phyloP scores from a whole-genome alignment of 2,329 filamentous ascomycete species.

The Cordyceps cateniannulata region DNA sequence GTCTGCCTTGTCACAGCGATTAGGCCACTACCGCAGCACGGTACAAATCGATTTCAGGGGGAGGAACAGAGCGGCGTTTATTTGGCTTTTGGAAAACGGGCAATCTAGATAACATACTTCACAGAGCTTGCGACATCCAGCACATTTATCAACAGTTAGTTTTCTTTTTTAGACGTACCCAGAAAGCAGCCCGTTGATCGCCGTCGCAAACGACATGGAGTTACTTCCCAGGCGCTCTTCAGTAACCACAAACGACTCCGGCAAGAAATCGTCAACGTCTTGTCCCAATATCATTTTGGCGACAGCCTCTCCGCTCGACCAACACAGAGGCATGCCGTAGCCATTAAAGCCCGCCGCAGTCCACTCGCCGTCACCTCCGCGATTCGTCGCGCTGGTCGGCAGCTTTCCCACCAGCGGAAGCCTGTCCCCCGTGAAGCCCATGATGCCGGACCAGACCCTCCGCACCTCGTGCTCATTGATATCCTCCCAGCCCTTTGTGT shows the following conservation, averaged over 20 bases:
- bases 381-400: slow-evolving; percentile 21
- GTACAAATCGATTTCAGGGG: no score
- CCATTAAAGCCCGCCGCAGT: slow-evolving; percentile 41
- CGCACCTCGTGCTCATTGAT: slow-evolving; percentile 20
- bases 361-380: slow-evolving; percentile 33
- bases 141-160: neutral
- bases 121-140: no score
- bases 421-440: slow-evolving; percentile 38
- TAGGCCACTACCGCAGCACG: no score
- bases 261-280: slow-evolving; percentile 18
- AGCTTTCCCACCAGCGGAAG: slow-evolving; percentile 42
- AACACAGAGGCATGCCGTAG: slow-evolving; percentile 45
- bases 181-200: neutral
- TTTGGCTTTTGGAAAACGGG: no score
- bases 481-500: slow-evolving; percentile 24
- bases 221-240: slow-evolving; percentile 12
- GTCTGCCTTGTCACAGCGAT: no score
- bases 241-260: slow-evolving; percentile 16
- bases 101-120: no score
- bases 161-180: neutral
- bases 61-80: no score
- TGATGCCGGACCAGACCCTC: slow-evolving; percentile 40
- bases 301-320: slow-evolving; percentile 38
- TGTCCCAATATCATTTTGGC: slow-evolving; percentile 21
- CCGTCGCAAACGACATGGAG: neutral